Evolutionary conservation across 1,284 basidiomycete species (phyloP).

Genomic region (Fomitopsis betulina): DNA sequence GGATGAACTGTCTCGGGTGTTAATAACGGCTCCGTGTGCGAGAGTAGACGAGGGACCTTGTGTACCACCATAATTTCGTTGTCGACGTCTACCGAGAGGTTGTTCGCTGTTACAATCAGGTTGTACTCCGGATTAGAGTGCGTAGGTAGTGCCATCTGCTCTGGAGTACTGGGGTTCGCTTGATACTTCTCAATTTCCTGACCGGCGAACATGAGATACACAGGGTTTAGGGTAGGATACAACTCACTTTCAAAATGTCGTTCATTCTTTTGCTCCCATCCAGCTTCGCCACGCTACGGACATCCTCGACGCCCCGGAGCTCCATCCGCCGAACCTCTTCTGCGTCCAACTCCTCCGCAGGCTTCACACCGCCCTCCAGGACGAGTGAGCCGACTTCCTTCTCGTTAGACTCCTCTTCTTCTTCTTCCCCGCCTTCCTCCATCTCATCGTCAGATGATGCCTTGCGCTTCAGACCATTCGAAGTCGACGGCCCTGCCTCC

Average conservation of each 20-base stretch:
- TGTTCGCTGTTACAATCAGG: conserved; percentile 96
- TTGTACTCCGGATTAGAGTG: conserved; percentile 96
- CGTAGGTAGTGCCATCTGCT: conserved; percentile 74
- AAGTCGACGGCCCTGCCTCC: conserved; percentile 22
- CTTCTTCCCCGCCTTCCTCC: conserved; percentile 41
- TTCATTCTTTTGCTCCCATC: conserved; percentile 81
- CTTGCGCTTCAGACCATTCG: conserved; percentile 56
- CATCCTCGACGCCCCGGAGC: conserved; percentile 77
- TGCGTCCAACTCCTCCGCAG: conserved; percentile 89
- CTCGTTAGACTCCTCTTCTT: conserved; percentile 35
- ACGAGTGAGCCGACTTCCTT: conserved; percentile 59
- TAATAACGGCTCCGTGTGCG: neutral
- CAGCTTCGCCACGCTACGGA: conserved; percentile 85
- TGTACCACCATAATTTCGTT: conserved; percentile 97
- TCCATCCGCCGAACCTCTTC: conserved; percentile 95
- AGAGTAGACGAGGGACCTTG: conserved; percentile 54
- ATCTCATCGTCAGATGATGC: conserved; percentile 51
- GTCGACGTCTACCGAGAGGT: conserved; percentile 96
- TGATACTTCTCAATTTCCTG: conserved; percentile 90
- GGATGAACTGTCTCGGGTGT: conserved; percentile 70
- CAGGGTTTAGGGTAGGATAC: too few species aligned
- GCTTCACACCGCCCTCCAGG: conserved; percentile 84
- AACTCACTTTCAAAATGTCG: conserved; percentile 74
- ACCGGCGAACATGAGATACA: neutral
- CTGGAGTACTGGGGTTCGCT: conserved; percentile 68